These are phyloP conservation scores for Trichoderma virens DNA, from an alignment of 495 filamentous ascomycete genomes.

Conservation along the genomic window DNA sequence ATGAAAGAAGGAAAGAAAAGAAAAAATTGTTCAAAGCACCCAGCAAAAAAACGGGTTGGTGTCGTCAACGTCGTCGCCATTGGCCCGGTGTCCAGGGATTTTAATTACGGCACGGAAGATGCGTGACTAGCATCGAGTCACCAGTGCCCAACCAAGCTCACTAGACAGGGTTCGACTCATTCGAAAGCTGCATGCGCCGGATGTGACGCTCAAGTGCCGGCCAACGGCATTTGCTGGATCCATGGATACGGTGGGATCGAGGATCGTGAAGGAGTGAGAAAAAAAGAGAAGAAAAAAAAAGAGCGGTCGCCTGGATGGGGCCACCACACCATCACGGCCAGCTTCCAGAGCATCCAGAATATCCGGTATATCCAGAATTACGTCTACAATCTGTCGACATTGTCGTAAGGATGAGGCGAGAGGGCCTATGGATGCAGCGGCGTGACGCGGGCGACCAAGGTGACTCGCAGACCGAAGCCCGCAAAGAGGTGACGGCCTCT, in stretches of 20 bases:
- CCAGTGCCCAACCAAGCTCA: conserved; percentile 5
- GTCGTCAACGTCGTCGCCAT: neutral
- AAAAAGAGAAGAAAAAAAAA: neutral
- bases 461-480: neutral
- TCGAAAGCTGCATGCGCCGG: neutral
- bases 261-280: neutral
- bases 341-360: neutral
- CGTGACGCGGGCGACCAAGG: neutral
- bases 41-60: neutral
- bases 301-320: neutral
- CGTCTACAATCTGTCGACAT: neutral
- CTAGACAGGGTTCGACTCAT: neutral
- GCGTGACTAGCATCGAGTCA: conserved; percentile 6
- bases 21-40: neutral
- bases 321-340: conserved; percentile 1
- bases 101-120: neutral
- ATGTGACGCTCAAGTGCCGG: conserved; percentile 7
- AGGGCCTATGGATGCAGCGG: neutral
- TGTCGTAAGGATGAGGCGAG: conserved; percentile 2
- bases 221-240: neutral
- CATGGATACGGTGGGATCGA: neutral
- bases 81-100: conserved; percentile 4
- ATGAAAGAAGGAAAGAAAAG: neutral
- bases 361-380: too few species aligned
- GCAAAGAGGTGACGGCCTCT: neutral